phyloP scores from a whole-genome alignment of 768 basidiomycete species.

The Rhizopogon roseolus region DNA sequence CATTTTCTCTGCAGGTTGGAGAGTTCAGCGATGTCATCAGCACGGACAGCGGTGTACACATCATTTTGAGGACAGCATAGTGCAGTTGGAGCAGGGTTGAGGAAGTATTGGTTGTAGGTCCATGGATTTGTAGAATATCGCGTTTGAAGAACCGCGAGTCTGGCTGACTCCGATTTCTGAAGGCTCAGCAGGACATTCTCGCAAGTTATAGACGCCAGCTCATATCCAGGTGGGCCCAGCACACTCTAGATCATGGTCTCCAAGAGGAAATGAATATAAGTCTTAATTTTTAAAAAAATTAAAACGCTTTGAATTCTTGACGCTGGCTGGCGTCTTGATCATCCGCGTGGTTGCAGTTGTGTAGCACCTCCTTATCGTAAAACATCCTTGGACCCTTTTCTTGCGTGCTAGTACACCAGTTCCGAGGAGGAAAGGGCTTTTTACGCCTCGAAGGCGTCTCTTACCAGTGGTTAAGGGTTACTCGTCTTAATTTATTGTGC shows the following conservation, averaged over 20 bases:
- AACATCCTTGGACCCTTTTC: too few species aligned
- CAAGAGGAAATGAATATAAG: too few species aligned
- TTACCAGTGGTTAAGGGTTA: too few species aligned
- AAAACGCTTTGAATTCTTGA: too few species aligned
- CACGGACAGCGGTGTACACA: conserved; percentile 93
- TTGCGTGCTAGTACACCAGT: too few species aligned
- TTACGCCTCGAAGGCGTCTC: too few species aligned
- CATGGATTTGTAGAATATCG: not conserved
- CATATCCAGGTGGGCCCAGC: not conserved
- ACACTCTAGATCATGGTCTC: not conserved
- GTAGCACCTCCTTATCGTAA: too few species aligned
- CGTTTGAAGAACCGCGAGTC: not conserved
- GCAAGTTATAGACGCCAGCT: not conserved
- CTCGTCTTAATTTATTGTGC: too few species aligned
- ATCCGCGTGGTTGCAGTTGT: too few species aligned
- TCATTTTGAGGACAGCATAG: conserved; percentile 82
- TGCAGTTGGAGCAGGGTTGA: conserved; percentile 2
- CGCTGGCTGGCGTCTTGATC: too few species aligned
- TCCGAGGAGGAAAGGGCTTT: too few species aligned
- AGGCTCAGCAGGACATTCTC: not conserved
- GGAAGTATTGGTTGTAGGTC: not conserved
- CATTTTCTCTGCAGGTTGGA: conserved; percentile 66
- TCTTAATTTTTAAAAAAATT: too few species aligned
- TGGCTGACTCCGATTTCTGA: not conserved
- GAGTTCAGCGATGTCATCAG: conserved; percentile 79